Evolutionary conservation across 2,329 filamentous ascomycete genomes (phyloP), one percentile per base, ranked within the genome.

Genomic region (Zasmidium angulare): DNA sequence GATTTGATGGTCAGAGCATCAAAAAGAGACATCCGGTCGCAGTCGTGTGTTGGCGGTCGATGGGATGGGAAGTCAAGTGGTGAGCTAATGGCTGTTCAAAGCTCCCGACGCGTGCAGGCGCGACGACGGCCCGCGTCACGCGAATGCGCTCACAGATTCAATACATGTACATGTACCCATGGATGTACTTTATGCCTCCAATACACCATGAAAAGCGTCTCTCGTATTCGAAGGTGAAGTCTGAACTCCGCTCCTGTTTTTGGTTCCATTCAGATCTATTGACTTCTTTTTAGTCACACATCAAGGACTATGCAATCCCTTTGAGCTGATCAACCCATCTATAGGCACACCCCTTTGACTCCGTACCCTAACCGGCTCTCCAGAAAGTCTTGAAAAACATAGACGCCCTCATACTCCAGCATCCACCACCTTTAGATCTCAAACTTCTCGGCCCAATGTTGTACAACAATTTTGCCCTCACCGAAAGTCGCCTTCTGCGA

Each of bases 401-500:
- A n/a, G n/a, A n/a, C n/a, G n/a, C n/a, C n/a, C n/a, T n/a, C n/a
- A n/a, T n/a, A n/a, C n/a, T n/a, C n/a, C n/a, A n/a, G n/a, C n/a
- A n/a, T n/a, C n/a, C n/a, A n/a, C n/a, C n/a, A n/a, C n/a, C n/a
- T n/a, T 63, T 55, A 89, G 21, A 87, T 69, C 63, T 86, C 74
- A 71, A 98, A 97, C 50, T 88, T 82, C 54, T 87, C 82, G 1
- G 92, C 77, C 89, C 90, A 98, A 77, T 98, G 93, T 68, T 81
- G 83, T 57, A 95, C 78, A 31, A 97, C 90, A 12, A 90, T 73
- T 69, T 83, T 85, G 0, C 93, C 93, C 75, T 98, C 93, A 1
- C 83, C 80, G 68, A 92, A 96, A 0, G 75, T 77, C 53, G 82
- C 78, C 71, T 85, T 87, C 43, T 89, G 84, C 62, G 81, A 84